Evolutionary conservation across 768 basidiomycete genomes (phyloP).

Genomic region (Asterophora parasitica): DNA sequence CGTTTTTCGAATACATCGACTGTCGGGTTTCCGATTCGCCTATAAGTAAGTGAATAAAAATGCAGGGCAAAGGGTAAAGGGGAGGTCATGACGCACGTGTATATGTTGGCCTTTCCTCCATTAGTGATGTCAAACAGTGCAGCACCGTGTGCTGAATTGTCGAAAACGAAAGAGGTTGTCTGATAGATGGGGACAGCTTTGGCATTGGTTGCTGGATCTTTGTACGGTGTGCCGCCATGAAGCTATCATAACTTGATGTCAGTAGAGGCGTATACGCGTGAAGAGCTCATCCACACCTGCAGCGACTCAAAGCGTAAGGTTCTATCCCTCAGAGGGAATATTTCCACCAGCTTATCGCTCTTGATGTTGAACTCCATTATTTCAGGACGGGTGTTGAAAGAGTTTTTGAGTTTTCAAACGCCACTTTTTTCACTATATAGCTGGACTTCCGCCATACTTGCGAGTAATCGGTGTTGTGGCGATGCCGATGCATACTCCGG

Average conservation of each 20-base stretch:
- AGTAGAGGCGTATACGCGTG: not conserved
- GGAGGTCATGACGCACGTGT: not conserved
- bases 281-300: conserved; percentile 2
- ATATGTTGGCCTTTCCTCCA: conserved; percentile 9
- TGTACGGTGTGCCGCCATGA: conserved; percentile 49
- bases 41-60: not conserved
- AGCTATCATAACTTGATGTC: conserved; percentile 36
- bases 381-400: not conserved
- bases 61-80: not conserved
- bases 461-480: too few relatives aligned
- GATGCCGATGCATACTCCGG: too few relatives aligned
- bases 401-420: not conserved
- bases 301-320: conserved; percentile 53
- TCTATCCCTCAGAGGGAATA: conserved; percentile 22
- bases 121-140: conserved; percentile 7
- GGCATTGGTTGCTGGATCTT: conserved; percentile 50
- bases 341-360: conserved; percentile 12
- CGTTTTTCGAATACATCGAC: conserved; percentile 60
- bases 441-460: too few relatives aligned
- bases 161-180: conserved; percentile 51
- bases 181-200: conserved; percentile 64
- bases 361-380: conserved; percentile 14
- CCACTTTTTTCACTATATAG: too few relatives aligned
- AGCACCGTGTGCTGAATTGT: conserved; percentile 40
- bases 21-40: conserved; percentile 13